A percentile compares a stretch with the other conserved stretches of the same genome.
Conservation (phyloP, 371 early-diverging fungal species). For the Phascolomyces articulosus region DNA sequence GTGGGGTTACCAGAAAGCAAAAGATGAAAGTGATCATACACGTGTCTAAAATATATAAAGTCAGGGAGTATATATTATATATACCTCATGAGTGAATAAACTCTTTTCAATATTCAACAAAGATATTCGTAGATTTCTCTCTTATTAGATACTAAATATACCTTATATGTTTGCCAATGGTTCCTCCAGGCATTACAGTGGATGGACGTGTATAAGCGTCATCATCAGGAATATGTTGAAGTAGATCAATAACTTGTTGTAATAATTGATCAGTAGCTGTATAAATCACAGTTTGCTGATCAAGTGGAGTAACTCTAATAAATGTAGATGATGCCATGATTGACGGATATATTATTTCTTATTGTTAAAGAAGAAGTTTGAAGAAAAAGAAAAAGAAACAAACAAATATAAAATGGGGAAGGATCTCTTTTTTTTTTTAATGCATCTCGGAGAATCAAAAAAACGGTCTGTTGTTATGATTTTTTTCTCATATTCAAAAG, state of each 20-base stretch:
- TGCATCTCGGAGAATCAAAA: conserved; percentile 3
- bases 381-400: neutral
- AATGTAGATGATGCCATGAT: neutral
- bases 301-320: neutral
- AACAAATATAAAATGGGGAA: neutral
- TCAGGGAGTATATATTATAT: neutral
- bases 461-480: no score
- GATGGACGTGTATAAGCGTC: conserved; percentile 50
- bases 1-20: conserved; percentile 26
- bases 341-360: neutral
- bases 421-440: neutral
- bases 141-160: conserved; percentile 21
- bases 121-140: neutral
- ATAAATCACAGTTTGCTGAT: conserved; percentile 7
- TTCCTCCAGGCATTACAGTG: conserved; percentile 58
- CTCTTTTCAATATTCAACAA: neutral
- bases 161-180: conserved; percentile 71
- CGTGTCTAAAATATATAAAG: conserved; percentile 38
- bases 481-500: no score
- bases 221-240: conserved; percentile 18
- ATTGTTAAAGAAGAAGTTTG: neutral
- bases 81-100: conserved; percentile 27
- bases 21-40: conserved; percentile 46
- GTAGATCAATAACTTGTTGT: conserved; percentile 29
- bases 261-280: conserved; percentile 20